A percentile compares a stretch with the other conserved stretches of the same genome.
Evolutionary conservation across 345 rosid species (phyloP).

Genomic region (Populus simonii): DNA sequence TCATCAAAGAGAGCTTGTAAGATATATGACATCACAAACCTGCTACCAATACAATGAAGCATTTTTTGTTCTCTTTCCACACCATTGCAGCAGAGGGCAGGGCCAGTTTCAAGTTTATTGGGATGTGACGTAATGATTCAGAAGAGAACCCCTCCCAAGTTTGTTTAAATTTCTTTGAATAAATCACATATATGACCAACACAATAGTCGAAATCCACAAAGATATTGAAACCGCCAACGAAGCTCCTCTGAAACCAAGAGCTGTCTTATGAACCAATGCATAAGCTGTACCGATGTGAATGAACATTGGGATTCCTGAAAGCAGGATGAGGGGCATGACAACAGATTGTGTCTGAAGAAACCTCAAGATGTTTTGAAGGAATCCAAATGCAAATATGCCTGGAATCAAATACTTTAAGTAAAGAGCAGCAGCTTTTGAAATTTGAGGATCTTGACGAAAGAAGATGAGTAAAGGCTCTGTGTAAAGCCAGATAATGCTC

Average conservation of each 20-base stretch:
- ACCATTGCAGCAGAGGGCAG: slow-evolving; percentile 76
- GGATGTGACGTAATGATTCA: slow-evolving; percentile 35
- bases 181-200: slow-evolving; percentile 42
- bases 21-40: background rate
- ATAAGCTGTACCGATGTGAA: slow-evolving; percentile 50
- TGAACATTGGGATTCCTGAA: slow-evolving; percentile 40
- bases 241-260: slow-evolving; percentile 62
- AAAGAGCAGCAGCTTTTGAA: slow-evolving; percentile 51
- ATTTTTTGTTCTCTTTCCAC: slow-evolving; percentile 40
- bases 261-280: slow-evolving; percentile 37
- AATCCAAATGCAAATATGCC: slow-evolving; percentile 61
- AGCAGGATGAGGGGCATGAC: slow-evolving; percentile 44
- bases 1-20: background rate
- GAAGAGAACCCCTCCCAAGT: slow-evolving; percentile 64
- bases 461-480: slow-evolving; percentile 44
- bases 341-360: slow-evolving; percentile 72
- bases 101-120: slow-evolving; percentile 42
- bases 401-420: slow-evolving; percentile 58
- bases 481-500: slow-evolving; percentile 57
- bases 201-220: slow-evolving; percentile 51
- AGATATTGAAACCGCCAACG: slow-evolving; percentile 68
- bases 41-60: background rate
- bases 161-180: slow-evolving; percentile 34
- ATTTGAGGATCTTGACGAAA: slow-evolving; percentile 60
- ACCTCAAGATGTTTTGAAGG: slow-evolving; percentile 62